phyloP scores from a whole-genome alignment of 2,329 filamentous ascomycete species.

The Biscogniauxia mediterranea region DNA sequence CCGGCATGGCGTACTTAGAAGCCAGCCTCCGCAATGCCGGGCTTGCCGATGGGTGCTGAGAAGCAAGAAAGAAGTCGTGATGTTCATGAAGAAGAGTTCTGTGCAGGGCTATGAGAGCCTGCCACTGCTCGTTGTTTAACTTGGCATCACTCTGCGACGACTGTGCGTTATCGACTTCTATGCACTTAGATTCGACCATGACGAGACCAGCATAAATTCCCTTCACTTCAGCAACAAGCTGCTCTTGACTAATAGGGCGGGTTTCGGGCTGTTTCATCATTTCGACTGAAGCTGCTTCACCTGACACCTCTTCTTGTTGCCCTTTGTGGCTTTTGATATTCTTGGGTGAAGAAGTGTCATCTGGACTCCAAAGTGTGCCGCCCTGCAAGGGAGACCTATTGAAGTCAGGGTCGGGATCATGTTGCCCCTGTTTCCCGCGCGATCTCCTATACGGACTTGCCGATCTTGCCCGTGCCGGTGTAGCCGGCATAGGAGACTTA shows the following conservation, averaged over 20 bases:
- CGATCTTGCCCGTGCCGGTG: slow-evolving; percentile 14
- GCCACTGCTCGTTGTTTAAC: slow-evolving; percentile 71
- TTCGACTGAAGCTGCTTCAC: slow-evolving; percentile 12
- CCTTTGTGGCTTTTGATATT: slow-evolving; percentile 7
- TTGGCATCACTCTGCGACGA: slow-evolving; percentile 42
- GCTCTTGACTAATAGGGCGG: slow-evolving; percentile 70
- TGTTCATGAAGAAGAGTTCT: slow-evolving; percentile 78
- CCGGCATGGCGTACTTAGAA: slow-evolving; percentile 85
- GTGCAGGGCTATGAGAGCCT: slow-evolving; percentile 79
- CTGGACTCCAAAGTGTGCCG: slow-evolving; percentile 28
- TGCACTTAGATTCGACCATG: slow-evolving; percentile 85
- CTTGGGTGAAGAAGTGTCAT: slow-evolving; percentile 12
- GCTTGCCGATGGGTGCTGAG: slow-evolving; percentile 78
- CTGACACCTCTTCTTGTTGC: slow-evolving; percentile 12
- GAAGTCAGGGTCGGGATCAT: slow-evolving; percentile 28
- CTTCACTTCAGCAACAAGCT: slow-evolving; percentile 78
- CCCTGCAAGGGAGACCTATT: slow-evolving; percentile 12
- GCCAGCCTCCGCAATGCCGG: slow-evolving; percentile 66
- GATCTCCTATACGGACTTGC: slow-evolving; percentile 22
- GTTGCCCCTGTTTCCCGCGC: slow-evolving; percentile 16
- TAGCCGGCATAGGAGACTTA: slow-evolving; percentile 19
- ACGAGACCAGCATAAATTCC: slow-evolving; percentile 80
- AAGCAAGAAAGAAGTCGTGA: slow-evolving; percentile 83
- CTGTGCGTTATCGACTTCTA: slow-evolving; percentile 72
- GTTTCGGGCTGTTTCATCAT: slow-evolving; percentile 32